These are phyloP conservation scores for Claviceps spartinae DNA, from an alignment of 2,329 filamentous ascomycete genomes.

Conservation along the genomic window DNA sequence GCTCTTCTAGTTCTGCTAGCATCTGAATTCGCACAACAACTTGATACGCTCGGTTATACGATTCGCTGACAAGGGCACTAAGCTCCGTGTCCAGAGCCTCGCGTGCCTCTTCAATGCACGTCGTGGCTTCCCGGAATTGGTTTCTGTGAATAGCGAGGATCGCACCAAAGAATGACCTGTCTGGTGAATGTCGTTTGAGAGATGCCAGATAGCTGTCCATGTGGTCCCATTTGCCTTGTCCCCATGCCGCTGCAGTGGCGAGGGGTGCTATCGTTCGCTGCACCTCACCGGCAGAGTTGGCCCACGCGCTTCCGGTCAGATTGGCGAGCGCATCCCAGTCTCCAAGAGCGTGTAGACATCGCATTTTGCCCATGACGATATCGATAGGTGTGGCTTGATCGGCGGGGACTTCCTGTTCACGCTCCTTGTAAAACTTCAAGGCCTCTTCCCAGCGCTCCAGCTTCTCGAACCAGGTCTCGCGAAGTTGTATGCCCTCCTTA, in stretches of 20 bases:
- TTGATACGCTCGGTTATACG: conserved; percentile 92
- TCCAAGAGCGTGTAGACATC: conserved; percentile 88
- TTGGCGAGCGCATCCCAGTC: conserved; percentile 92
- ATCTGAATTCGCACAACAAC: conserved; percentile 98
- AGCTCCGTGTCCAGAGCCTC: conserved; percentile 93
- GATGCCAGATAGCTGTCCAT: conserved; percentile 96
- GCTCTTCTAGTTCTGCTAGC: conserved; percentile 95
- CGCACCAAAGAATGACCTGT: conserved; percentile 93
- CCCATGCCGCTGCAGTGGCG: conserved; percentile 93
- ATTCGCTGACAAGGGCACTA: conserved; percentile 92
- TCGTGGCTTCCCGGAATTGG: conserved; percentile 82
- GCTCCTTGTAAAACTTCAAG: conserved; percentile 77
- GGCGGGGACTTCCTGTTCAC: conserved; percentile 54
- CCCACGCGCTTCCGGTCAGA: conserved; percentile 86
- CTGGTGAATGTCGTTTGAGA: conserved; percentile 86
- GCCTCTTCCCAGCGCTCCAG: conserved; percentile 97
- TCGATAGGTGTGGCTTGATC: conserved; percentile 59
- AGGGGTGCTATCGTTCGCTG: conserved; percentile 84
- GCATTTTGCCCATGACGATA: conserved; percentile 99
- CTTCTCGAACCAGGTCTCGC: conserved; percentile 99
- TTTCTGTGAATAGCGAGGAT: conserved; percentile 92
- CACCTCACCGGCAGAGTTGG: conserved; percentile 74
- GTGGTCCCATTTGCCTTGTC: conserved; percentile 87
- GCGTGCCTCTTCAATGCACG: conserved; percentile 79
- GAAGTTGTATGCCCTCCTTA: conserved; percentile 80